A percentile compares a stretch with the other conserved stretches of the same genome.
These are phyloP conservation scores for Tylopilus cervinicoccineus DNA, from an alignment of 768 basidiomycete genomes.

Conservation along the genomic window DNA sequence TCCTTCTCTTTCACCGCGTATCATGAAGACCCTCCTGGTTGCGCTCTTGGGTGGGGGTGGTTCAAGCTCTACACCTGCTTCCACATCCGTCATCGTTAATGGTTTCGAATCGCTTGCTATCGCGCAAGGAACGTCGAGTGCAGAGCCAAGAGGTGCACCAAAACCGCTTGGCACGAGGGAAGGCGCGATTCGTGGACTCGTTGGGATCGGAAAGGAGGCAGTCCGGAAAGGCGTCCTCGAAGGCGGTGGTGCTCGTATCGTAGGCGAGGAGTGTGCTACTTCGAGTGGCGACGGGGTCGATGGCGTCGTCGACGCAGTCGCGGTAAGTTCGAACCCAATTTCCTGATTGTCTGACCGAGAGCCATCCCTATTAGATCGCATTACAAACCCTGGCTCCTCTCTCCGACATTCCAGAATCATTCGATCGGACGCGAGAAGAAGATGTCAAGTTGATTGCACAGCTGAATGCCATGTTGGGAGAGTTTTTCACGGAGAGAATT, in stretches of 20 bases:
- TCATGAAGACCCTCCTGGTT: slow-evolving; percentile 90
- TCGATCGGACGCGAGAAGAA: slow-evolving; percentile 45
- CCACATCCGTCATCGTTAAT: slow-evolving; percentile 18
- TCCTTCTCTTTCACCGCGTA: slow-evolving; percentile 79
- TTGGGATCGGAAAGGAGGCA: slow-evolving; percentile 82
- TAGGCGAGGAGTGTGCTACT: slow-evolving; percentile 60
- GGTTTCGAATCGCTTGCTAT: slow-evolving; percentile 27
- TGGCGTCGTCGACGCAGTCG: slow-evolving; percentile 53
- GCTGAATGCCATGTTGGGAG: slow-evolving; percentile 54
- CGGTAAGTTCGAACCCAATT: slow-evolving; percentile 40
- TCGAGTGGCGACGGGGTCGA: slow-evolving; percentile 32
- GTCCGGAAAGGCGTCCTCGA: slow-evolving; percentile 79
- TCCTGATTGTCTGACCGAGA: not conserved
- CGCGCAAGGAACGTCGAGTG: slow-evolving; percentile 29
- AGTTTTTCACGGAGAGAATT: slow-evolving; percentile 56
- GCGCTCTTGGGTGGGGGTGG: slow-evolving; percentile 56
- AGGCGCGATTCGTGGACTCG: slow-evolving; percentile 84
- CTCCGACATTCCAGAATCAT: slow-evolving; percentile 54
- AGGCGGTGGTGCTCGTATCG: slow-evolving; percentile 71
- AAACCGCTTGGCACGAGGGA: slow-evolving; percentile 81
- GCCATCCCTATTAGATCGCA: slow-evolving; percentile 45
- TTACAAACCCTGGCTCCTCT: slow-evolving; percentile 54
- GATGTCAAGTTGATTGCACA: slow-evolving; percentile 47
- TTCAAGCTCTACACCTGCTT: slow-evolving; percentile 3
- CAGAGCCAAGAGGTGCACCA: slow-evolving; percentile 35